These are phyloP conservation scores for Niebla homalea DNA, from an alignment of 495 filamentous ascomycete genomes.

Conservation along the genomic window DNA sequence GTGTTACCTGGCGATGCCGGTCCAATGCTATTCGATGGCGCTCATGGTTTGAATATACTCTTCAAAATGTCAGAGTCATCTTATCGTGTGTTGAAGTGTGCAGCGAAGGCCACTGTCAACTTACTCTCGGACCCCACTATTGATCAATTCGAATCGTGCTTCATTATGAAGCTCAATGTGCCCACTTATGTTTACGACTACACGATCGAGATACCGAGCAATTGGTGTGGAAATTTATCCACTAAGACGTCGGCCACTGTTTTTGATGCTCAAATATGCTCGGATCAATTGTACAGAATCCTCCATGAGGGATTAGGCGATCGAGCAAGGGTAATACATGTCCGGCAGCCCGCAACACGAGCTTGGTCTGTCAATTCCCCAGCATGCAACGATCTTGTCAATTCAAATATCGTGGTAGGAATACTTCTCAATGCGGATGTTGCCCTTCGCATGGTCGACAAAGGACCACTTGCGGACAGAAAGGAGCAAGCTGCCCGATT, in stretches of 20 bases:
- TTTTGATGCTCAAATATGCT: background rate
- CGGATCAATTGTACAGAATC: slow-evolving; percentile 36
- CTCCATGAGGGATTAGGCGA: slow-evolving; percentile 60
- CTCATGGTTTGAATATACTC: slow-evolving; percentile 62
- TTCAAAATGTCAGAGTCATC: slow-evolving; percentile 90
- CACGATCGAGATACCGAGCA: slow-evolving; percentile 17
- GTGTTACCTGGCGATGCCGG: slow-evolving; percentile 21
- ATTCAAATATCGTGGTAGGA: slow-evolving; percentile 39
- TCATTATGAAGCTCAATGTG: slow-evolving; percentile 59
- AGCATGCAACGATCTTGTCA: slow-evolving; percentile 15
- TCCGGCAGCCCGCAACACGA: slow-evolving; percentile 28
- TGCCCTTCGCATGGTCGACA: slow-evolving; percentile 61
- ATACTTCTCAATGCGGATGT: slow-evolving; percentile 60
- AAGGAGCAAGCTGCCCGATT: slow-evolving; percentile 37
- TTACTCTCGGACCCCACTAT: slow-evolving; percentile 58
- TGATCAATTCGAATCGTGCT: slow-evolving; percentile 71
- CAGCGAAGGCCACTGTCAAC: slow-evolving; percentile 55
- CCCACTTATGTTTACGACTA: slow-evolving; percentile 62
- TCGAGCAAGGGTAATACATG: slow-evolving; percentile 51
- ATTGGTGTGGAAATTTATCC: background rate
- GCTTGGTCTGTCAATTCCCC: slow-evolving; percentile 25
- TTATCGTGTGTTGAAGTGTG: slow-evolving; percentile 53
- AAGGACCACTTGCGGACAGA: slow-evolving; percentile 72
- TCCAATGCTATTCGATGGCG: slow-evolving; percentile 49
- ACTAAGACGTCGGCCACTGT: background rate